Conservation (phyloP, 2,329 filamentous ascomycete genomes). For the Aspergillus bombycis region DNA sequence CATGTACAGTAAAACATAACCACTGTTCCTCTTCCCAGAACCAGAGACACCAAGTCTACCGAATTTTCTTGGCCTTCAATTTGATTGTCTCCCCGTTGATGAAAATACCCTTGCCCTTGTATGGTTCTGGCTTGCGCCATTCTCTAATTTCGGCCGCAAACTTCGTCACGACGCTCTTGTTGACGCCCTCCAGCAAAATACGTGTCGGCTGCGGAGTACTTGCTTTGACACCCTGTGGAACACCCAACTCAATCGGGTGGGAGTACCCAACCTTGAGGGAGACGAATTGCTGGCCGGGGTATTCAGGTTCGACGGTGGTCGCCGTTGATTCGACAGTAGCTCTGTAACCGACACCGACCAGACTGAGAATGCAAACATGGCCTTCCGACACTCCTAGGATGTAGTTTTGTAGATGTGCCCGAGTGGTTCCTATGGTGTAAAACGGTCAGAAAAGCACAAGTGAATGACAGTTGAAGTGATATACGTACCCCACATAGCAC, state of each 20-base stretch:
- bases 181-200: conserved; percentile 83
- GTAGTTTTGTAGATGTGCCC: conserved; percentile 86
- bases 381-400: conserved; percentile 95
- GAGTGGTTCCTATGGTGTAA: conserved; percentile 71
- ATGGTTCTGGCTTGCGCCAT: conserved; percentile 93
- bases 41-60: conserved; percentile 57
- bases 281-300: conserved; percentile 83
- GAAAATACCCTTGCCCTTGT: conserved; percentile 99
- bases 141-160: conserved; percentile 86
- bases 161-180: conserved; percentile 84
- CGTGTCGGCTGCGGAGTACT: conserved; percentile 88
- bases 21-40: conserved; percentile 29
- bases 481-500: conserved; percentile 89
- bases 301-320: conserved; percentile 66
- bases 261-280: conserved; percentile 95
- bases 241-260: conserved; percentile 86
- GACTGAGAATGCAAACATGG: conserved; percentile 86
- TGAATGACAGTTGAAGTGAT: conserved; percentile 1
- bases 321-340: conserved; percentile 80
- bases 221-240: conserved; percentile 81
- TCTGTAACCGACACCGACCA: conserved; percentile 95
- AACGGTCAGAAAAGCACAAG: conserved; percentile 22
- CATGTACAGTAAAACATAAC: conserved; percentile 30
- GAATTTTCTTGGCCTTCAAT: conserved; percentile 97
- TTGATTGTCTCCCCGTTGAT: conserved; percentile 97